Evolutionary conservation across 148 eudicot species (phyloP).

Genomic region (Spergularia bocconei): DNA sequence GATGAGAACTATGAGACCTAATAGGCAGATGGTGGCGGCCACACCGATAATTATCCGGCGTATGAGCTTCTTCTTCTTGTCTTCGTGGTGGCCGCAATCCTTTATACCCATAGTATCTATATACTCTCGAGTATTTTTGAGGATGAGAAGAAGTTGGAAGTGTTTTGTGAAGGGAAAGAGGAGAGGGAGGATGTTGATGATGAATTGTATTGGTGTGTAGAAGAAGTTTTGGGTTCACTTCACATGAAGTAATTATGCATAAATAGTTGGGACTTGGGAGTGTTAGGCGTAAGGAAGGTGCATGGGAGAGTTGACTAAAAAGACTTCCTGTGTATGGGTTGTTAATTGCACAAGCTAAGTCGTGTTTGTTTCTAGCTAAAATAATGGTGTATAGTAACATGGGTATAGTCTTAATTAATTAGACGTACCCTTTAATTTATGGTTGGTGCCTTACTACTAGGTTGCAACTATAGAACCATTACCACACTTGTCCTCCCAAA

Average conservation of each 20-base stretch:
- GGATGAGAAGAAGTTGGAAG: neutral
- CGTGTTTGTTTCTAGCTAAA: neutral
- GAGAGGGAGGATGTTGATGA: neutral
- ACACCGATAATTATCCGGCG: conserved; percentile 25
- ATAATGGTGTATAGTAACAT: conserved; percentile 16
- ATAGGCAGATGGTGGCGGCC: conserved; percentile 28
- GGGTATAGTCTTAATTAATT: neutral
- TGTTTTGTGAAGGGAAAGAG: neutral
- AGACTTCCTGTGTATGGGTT: conserved; percentile 7
- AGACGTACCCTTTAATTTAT: neutral
- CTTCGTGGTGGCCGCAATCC: conserved; percentile 57
- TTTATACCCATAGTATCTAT: conserved; percentile 37
- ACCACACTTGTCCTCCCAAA: neutral
- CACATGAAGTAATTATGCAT: neutral
- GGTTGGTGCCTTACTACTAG: conserved; percentile 22
- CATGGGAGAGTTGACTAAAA: conserved; percentile 21
- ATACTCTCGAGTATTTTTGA: neutral
- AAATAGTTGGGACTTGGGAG: conserved; percentile 7
- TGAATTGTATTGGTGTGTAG: conserved; percentile 6
- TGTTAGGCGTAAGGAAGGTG: conserved; percentile 10
- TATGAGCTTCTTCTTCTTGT: conserved; percentile 27
- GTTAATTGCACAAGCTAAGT: neutral
- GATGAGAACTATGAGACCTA: conserved; percentile 45
- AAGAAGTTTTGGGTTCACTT: neutral
- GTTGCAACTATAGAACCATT: conserved; percentile 8